Percentiles rank a stretch among this genome's conserved stretches.
Evolutionary conservation across 2,329 filamentous ascomycete genomes (phyloP).

Genomic region (Alternaria sp.): DNA sequence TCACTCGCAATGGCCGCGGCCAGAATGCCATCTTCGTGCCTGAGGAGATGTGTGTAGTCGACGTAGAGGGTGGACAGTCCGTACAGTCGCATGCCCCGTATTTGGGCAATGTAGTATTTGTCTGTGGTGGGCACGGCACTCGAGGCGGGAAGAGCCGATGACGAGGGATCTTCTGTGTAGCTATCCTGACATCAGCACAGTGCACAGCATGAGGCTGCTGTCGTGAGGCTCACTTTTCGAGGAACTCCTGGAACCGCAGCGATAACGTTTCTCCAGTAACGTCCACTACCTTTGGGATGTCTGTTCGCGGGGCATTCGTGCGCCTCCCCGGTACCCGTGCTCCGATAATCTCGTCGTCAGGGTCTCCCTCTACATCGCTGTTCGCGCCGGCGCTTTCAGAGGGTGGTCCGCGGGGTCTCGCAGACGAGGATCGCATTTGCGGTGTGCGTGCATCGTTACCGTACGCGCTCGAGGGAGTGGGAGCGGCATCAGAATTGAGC

Average conservation of each 20-base stretch:
- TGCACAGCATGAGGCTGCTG: not conserved
- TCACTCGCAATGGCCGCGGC: conserved; percentile 87
- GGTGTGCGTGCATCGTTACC: conserved; percentile 49
- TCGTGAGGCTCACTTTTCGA: conserved; percentile 69
- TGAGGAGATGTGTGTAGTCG: conserved; percentile 84
- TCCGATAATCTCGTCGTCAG: conserved; percentile 70
- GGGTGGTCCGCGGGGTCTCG: conserved; percentile 63
- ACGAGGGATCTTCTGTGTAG: conserved; percentile 74
- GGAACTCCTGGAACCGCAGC: conserved; percentile 79
- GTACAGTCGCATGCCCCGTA: conserved; percentile 77
- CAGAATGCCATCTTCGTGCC: conserved; percentile 79
- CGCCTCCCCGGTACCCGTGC: conserved; percentile 53
- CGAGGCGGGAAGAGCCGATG: conserved; percentile 71
- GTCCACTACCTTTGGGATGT: conserved; percentile 78
- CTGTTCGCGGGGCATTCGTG: conserved; percentile 59
- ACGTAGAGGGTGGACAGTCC: conserved; percentile 86
- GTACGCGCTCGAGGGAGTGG: conserved; percentile 50
- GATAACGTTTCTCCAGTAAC: conserved; percentile 78
- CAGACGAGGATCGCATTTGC: conserved; percentile 60
- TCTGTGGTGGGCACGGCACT: conserved; percentile 74
- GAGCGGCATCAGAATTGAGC: conserved; percentile 58
- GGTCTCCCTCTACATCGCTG: conserved; percentile 67
- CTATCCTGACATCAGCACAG: conserved; percentile 38
- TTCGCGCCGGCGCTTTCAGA: conserved; percentile 61
- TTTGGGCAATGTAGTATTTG: conserved; percentile 86